Percentiles rank a stretch among this genome's conserved stretches.
Conservation (phyloP, 306 rosid species). For the cucumber (Cucumis sativus) region DNA sequence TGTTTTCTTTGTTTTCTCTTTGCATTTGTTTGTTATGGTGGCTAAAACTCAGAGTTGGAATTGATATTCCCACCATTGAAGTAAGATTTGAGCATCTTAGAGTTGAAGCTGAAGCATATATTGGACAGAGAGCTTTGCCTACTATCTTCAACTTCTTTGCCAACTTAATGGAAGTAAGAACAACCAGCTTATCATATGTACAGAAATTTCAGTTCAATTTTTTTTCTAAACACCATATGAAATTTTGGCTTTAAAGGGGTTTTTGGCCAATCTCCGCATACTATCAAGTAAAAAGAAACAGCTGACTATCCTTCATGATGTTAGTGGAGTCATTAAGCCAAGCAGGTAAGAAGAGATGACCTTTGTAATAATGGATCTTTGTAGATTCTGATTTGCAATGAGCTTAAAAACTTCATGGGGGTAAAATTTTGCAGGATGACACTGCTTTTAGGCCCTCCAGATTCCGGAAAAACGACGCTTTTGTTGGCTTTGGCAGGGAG, state of each 20-base stretch:
- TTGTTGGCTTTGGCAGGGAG: constrained; percentile 36
- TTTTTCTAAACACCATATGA: neutral
- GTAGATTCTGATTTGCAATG: neutral
- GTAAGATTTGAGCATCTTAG: constrained; percentile 14
- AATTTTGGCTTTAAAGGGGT: constrained; percentile 11
- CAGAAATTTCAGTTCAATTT: neutral
- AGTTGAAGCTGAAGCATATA: constrained; percentile 11
- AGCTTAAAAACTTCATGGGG: neutral
- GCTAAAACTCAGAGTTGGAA: constrained; percentile 10
- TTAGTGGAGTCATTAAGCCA: constrained; percentile 32
- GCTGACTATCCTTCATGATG: constrained; percentile 18
- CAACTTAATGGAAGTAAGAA: constrained; percentile 6
- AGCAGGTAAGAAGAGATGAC: constrained; percentile 14
- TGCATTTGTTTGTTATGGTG: neutral
- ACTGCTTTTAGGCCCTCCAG: constrained; percentile 43
- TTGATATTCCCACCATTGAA: constrained; percentile 9
- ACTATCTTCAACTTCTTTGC: constrained; percentile 8
- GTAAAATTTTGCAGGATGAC: constrained; percentile 20
- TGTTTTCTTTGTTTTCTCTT: neutral
- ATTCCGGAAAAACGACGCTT: constrained; percentile 36
- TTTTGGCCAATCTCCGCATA: constrained; percentile 16
- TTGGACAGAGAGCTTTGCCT: constrained; percentile 16
- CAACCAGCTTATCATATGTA: neutral
- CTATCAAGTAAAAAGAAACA: constrained; percentile 21
- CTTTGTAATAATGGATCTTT: neutral